Percentiles rank a stretch among this genome's conserved stretches.
These are phyloP conservation scores for Echeveria elegans DNA, from an alignment of 164 flowering plant genomes.

Conservation along the genomic window DNA sequence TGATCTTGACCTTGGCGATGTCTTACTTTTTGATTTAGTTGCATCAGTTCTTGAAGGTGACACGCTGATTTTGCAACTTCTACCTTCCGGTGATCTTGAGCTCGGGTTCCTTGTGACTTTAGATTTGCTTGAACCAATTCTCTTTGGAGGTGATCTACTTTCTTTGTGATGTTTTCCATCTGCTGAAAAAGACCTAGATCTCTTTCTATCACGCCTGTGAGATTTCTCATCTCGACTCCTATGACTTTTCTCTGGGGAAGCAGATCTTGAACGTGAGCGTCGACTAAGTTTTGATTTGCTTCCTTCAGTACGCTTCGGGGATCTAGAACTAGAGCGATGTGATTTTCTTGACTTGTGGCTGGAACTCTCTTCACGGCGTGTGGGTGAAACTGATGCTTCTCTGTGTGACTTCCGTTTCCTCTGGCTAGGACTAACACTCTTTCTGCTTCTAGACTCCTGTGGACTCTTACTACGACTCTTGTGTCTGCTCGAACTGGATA, in stretches of 20 bases:
- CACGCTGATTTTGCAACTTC: constrained; percentile 6
- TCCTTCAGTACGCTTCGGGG: constrained; percentile 36
- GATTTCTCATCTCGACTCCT: constrained; percentile 22
- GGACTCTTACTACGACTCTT: constrained; percentile 69
- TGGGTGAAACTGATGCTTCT: constrained; percentile 42
- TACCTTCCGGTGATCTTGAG: constrained; percentile 20
- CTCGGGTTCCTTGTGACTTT: constrained; percentile 18
- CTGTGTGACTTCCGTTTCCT: constrained; percentile 39
- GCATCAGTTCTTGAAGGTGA: constrained; percentile 14
- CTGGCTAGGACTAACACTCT: constrained; percentile 69
- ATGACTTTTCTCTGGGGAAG: constrained; percentile 13
- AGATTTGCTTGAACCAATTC: constrained; percentile 14
- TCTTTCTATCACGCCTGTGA: constrained; percentile 14
- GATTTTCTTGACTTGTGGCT: constrained; percentile 31
- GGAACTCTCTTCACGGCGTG: constrained; percentile 32
- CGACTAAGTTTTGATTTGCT: constrained; percentile 20
- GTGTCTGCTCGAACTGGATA: constrained; percentile 50
- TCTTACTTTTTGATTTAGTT: background rate
- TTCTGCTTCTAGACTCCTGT: constrained; percentile 44
- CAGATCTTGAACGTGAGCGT: constrained; percentile 23
- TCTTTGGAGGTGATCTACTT: constrained; percentile 18
- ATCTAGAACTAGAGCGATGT: constrained; percentile 38
- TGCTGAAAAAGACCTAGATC: constrained; percentile 15
- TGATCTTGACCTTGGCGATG: constrained; percentile 9
- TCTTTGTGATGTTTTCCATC: constrained; percentile 19